Evolutionary conservation across 163 green algal species (phyloP).

Genomic region (Scenedesmus sp.): DNA sequence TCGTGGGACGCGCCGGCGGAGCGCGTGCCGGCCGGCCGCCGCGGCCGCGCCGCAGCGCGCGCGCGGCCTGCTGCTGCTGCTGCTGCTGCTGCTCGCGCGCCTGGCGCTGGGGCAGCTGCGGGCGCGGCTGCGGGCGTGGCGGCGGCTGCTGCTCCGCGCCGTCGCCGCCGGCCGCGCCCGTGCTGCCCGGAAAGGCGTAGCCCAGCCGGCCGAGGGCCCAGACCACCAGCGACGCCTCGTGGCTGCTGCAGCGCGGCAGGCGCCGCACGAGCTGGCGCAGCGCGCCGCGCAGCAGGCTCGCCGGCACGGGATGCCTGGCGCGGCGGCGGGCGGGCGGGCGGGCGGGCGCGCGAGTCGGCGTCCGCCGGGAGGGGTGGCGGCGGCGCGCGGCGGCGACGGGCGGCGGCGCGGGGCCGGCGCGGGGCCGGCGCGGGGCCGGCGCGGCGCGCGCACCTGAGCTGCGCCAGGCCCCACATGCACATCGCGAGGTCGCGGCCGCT

Average conservation of each 20-base stretch:
- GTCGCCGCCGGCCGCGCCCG: constrained; percentile 5
- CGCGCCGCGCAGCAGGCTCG: neutral
- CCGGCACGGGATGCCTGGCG: neutral
- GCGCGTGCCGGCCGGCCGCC: neutral
- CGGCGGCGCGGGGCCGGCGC: no score
- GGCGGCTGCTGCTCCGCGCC: no score
- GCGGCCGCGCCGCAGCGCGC: no score
- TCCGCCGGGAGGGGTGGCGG: no score
- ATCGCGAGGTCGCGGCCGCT: constrained; percentile 16
- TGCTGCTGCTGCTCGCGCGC: constrained; percentile 11
- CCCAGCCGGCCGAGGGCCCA: constrained; percentile 21
- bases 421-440: no score
- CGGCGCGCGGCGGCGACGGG: no score
- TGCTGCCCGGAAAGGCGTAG: neutral
- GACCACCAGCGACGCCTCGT: constrained; percentile 4
- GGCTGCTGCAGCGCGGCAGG: constrained; percentile 3
- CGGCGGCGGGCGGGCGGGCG: no score
- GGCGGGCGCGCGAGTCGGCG: no score
- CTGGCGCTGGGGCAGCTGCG: no score
- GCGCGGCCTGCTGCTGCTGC: constrained; percentile 21
- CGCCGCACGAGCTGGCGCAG: no score
- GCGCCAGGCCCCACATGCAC: constrained; percentile 18
- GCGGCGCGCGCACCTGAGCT: constrained; percentile 42
- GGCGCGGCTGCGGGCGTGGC: no score
- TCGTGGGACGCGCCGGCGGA: no score